phyloP scores from a whole-genome alignment of 352 stramenopile genomes.

The Halophytophthora polymorphica region DNA sequence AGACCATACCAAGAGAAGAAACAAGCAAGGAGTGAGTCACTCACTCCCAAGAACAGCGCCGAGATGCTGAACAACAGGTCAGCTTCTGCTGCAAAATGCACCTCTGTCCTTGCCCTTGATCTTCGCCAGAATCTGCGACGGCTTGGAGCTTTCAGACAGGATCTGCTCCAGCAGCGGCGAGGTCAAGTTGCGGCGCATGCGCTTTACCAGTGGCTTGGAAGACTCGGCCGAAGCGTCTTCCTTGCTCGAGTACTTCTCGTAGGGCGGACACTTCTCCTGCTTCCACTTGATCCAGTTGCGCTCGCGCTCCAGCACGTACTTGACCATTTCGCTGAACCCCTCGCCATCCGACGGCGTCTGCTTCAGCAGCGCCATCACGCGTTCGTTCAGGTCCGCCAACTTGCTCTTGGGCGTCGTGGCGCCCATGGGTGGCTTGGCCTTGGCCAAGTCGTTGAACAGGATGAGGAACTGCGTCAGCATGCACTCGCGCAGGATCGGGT shows the following conservation, averaged over 20 bases:
- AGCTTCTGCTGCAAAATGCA: conserved; percentile 10
- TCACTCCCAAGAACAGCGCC: not conserved
- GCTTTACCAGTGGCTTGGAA: conserved; percentile 23
- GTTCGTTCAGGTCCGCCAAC: conserved; percentile 59
- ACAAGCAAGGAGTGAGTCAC: not conserved
- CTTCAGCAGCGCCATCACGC: conserved; percentile 74
- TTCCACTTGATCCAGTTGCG: conserved; percentile 92
- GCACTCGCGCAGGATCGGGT: conserved; percentile 86
- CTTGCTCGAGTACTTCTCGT: conserved; percentile 52
- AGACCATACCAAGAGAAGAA: conserved; percentile 1
- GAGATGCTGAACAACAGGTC: not conserved
- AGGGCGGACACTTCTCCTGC: conserved; percentile 79
- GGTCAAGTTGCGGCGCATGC: conserved; percentile 25
- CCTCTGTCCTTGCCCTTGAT: conserved; percentile 69
- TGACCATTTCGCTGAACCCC: conserved; percentile 87
- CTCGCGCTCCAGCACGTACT: conserved; percentile 82
- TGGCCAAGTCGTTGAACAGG: conserved; percentile 70
- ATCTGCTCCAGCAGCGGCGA: conserved; percentile 76
- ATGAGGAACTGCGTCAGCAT: conserved; percentile 89
- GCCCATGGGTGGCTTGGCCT: conserved; percentile 46
- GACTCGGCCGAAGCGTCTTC: conserved; percentile 11
- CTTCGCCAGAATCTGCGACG: conserved; percentile 64
- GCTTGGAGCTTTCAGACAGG: conserved; percentile 72
- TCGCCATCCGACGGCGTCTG: conserved; percentile 86
- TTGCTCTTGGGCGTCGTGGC: conserved; percentile 55